These are phyloP conservation scores for Phytopythium delawarense DNA, from an alignment of 352 stramenopile genomes.

Conservation along the genomic window DNA sequence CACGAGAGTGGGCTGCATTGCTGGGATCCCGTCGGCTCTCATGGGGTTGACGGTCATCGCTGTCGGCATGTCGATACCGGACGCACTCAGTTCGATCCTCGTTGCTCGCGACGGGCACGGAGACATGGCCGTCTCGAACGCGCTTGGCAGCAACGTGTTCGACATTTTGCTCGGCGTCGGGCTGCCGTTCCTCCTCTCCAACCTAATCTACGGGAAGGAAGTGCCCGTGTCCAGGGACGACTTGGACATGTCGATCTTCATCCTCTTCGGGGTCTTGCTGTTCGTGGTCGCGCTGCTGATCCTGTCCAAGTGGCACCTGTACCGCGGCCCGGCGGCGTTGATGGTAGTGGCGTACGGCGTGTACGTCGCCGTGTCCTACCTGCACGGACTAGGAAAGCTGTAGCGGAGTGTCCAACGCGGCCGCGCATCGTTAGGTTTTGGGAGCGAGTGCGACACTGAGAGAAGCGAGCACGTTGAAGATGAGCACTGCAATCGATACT, in stretches of 20 bases:
- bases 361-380: constrained; percentile 61
- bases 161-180: constrained; percentile 79
- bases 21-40: constrained; percentile 60
- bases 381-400: constrained; percentile 47
- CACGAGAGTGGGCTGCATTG: constrained; percentile 61
- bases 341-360: constrained; percentile 41
- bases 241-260: constrained; percentile 56
- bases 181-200: constrained; percentile 76
- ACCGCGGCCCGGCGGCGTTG: constrained; percentile 32
- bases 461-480: constrained; percentile 1
- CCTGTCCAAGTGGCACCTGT: constrained; percentile 45
- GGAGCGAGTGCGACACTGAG: neutral
- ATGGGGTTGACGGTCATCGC: constrained; percentile 83
- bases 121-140: constrained; percentile 82
- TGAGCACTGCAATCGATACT: neutral
- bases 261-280: constrained; percentile 58
- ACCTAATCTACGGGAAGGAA: constrained; percentile 55
- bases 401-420: constrained; percentile 11
- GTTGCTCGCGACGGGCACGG: constrained; percentile 76
- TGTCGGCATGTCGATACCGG: constrained; percentile 71
- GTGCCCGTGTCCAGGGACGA: constrained; percentile 47
- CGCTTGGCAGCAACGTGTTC: constrained; percentile 83
- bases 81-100: constrained; percentile 74
- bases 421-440: neutral
- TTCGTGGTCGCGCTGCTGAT: constrained; percentile 50